phyloP scores from a whole-genome alignment of 2,329 filamentous ascomycete genomes.

The Ambrosiella beaveri region DNA sequence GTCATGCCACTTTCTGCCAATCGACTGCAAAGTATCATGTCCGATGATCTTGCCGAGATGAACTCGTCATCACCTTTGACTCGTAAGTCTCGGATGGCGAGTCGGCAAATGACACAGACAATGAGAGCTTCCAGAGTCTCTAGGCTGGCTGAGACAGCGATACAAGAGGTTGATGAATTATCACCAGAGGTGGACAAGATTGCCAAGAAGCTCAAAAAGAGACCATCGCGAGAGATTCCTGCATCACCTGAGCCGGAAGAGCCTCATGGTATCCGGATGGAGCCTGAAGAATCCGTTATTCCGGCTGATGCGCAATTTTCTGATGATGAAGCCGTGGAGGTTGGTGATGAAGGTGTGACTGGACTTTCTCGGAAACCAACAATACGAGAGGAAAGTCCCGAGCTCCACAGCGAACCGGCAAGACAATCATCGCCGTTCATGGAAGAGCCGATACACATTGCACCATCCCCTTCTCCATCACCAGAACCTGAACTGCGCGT shows the following conservation, averaged over 20 bases:
- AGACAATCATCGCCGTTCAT: background rate
- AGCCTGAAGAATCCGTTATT: constrained; percentile 14
- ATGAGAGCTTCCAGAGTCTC: constrained; percentile 5
- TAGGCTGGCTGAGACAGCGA: background rate
- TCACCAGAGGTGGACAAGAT: constrained; percentile 18
- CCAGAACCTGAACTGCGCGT: background rate
- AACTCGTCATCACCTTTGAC: constrained; percentile 25
- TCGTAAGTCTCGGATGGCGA: constrained; percentile 21
- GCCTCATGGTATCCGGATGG: background rate
- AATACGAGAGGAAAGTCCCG: constrained; percentile 18
- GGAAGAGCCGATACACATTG: constrained; percentile 1
- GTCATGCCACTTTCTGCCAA: constrained; percentile 24
- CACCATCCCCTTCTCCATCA: background rate
- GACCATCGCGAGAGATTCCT: background rate
- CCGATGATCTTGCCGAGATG: constrained; percentile 16
- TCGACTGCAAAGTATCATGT: constrained; percentile 26
- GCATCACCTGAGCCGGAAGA: constrained; percentile 14
- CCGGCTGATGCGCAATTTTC: constrained; percentile 15
- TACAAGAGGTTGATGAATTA: constrained; percentile 19
- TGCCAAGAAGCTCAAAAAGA: background rate
- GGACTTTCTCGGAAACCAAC: constrained; percentile 12
- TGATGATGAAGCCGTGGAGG: constrained; percentile 25
- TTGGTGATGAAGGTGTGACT: constrained; percentile 23
- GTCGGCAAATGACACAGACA: constrained; percentile 3
- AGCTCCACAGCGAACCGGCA: background rate